Base-by-base conservation (phyloP, 768 basidiomycete genomes). In the Mycena pura region DNA sequence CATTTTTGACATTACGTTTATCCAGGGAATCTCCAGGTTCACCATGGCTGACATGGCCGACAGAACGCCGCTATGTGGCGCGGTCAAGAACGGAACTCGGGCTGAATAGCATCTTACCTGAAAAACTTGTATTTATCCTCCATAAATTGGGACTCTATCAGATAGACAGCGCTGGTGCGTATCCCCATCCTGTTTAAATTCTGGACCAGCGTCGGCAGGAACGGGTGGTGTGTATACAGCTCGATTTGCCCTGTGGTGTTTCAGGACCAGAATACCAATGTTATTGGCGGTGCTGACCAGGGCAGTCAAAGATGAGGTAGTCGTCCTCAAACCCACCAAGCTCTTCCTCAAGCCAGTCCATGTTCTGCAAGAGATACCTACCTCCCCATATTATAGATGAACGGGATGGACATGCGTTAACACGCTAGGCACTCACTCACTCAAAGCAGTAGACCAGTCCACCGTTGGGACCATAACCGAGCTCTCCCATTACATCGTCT, bases 31-130 rank as follows among this genome's bases (percentile, higher is more conserved):
- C 71, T 98, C 97, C 38, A 99, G 84, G 68, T 95, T 95, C 32
- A 99, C 92, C 97, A 99, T 99, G 27, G 96, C 95, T 34, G 93
- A 95, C 97, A 99, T 98, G 27, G 97, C 97, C 40, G 92, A 93
- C 57, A 99, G 82, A 8, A 99, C 96, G 19, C 97, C 97, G 59
- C 94, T 94, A 66, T 66, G 45, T 32, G 51, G 57, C 62, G 45
- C 29, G 54, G 62, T 29, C 55, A 62, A 36, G 31, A 17, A 24
- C 24, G 41, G 19, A 24, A 50, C n/a, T n/a, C n/a, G 28, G 52
- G 57, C 41, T 57, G 50, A 54, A 24, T 22, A 28, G 50, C 29
- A 28, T 40, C 66, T 31, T 47, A 89, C 92, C 91, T 91, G 77
- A 99, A 99, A 77, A 97, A 99, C 71, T 99, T 99, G 75, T 95